Percentiles rank a stretch among this genome's conserved stretches.
Evolutionary conservation across 2,329 filamentous ascomycete genomes (phyloP).

Genomic region (Albophoma yamanashiensis): DNA sequence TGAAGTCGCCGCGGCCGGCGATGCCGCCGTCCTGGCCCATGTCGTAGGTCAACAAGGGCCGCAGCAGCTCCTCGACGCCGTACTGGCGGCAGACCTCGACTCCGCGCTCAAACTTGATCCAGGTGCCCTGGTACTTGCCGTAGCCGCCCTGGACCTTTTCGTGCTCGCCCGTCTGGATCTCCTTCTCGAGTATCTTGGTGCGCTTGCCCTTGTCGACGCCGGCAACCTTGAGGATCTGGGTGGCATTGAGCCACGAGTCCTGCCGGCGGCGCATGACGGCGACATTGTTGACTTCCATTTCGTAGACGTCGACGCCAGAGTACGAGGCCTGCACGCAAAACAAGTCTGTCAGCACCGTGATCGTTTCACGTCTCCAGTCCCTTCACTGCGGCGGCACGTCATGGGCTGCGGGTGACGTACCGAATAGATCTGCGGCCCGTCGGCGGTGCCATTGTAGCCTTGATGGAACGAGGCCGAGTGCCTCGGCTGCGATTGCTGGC

Average conservation of each 20-base stretch:
- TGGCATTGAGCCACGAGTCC: constrained; percentile 96
- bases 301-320: constrained; percentile 92
- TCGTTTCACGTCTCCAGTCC: too few relatives aligned
- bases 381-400: not conserved
- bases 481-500: constrained; percentile 37
- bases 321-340: constrained; percentile 58
- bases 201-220: constrained; percentile 96
- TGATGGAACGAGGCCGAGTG: constrained; percentile 25
- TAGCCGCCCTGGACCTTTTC: constrained; percentile 98
- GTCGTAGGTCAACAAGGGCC: constrained; percentile 69
- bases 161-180: constrained; percentile 91
- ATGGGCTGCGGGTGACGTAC: constrained; percentile 25
- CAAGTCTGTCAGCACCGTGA: constrained; percentile 5
- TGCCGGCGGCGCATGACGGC: constrained; percentile 92
- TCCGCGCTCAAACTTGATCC: constrained; percentile 90
- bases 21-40: constrained; percentile 65
- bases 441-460: constrained; percentile 20
- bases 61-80: constrained; percentile 65
- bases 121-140: constrained; percentile 97
- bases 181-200: constrained; percentile 95
- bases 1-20: constrained; percentile 64
- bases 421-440: constrained; percentile 51
- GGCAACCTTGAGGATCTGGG: constrained; percentile 94
- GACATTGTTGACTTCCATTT: constrained; percentile 92
- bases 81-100: constrained; percentile 82